Percentiles rank a stretch among this genome's conserved stretches.
Conservation (phyloP, 441 rosid species). For the Jatropha multifida region DNA sequence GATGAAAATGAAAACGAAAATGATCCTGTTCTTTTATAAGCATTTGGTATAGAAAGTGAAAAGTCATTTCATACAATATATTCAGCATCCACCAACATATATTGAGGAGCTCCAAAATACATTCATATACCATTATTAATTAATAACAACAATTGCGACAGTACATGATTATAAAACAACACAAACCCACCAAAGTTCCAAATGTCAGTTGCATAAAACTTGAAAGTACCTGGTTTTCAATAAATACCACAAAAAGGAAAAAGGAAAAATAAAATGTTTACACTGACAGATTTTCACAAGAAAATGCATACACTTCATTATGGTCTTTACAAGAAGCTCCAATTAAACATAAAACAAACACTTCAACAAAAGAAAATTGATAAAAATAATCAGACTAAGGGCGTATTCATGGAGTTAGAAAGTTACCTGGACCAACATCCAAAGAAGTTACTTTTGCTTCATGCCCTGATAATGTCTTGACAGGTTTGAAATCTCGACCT, state of each 20-base stretch:
- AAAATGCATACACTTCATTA: not conserved
- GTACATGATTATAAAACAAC: not conserved
- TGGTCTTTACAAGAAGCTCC: not conserved
- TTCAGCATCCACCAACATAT: too few relatives aligned
- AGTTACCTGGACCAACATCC: constrained; percentile 57
- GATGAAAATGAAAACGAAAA: too few relatives aligned
- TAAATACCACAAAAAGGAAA: not conserved
- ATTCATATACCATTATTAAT: not conserved
- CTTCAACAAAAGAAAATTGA: not conserved
- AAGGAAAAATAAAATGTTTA: not conserved
- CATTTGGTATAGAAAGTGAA: not conserved
- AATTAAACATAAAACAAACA: not conserved
- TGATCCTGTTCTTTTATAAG: too few relatives aligned
- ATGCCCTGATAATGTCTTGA: constrained; percentile 73
- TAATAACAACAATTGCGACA: too few relatives aligned
- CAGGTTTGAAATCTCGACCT: constrained; percentile 81
- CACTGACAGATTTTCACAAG: not conserved
- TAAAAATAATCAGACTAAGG: not conserved
- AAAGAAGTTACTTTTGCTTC: constrained; percentile 78
- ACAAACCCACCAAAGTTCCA: not conserved
- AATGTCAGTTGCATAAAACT: not conserved
- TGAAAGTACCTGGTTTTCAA: not conserved
- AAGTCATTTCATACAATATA: not conserved
- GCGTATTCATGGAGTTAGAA: constrained; percentile 7
- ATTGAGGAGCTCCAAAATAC: not conserved